Base-by-base conservation (phyloP, 371 early-diverging fungal species). In the Mucor racemosus region DNA sequence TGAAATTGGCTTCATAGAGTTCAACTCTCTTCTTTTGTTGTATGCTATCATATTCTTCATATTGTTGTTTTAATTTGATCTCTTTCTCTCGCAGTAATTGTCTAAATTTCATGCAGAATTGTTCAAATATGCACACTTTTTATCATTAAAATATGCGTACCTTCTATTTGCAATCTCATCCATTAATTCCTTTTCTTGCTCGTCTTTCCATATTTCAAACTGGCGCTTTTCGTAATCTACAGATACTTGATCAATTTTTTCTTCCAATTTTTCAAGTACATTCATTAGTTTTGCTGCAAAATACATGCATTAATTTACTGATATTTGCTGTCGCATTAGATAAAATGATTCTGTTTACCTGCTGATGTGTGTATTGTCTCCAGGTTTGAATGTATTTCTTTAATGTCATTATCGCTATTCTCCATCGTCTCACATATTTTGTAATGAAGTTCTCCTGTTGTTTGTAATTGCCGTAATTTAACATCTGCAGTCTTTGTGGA, bases 1-100 rank as follows among this genome's bases (percentile, higher is more conserved):
- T 74, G 58, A 83, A 83, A 5, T 70, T 79, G 0, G 77, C 79
- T 38, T 83, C 78, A 42, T 80, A 80, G 0, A 83, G 53, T 13
- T 79, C 84, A 3, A 77, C 58, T 14, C 74, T 60, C 26, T 79
- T 77, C 31, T 77, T 53, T 1, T 76, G 68, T 36, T 80, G 81
- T 21, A 69, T 58, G 13, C 50, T 41, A 31, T 71, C 66, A 50
- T 77, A 71, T 55, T 77, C 72, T 59, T 79, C 76, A 40, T 73
- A 80, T n/a, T 65, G 59, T 21, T 68, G 58, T 26, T 69, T 68
- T 26, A 83, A 55, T 8, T 36, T 31, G 4, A 26, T 64, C 46
- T 79, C 77, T 48, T 68, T 72, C 14, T 61, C 60, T n/a, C 60
- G 40, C n/a, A 79, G 15, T 17, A 38, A 19, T 9, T 62, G 55